These are phyloP conservation scores for Daedaleopsis nitida DNA, from an alignment of 768 basidiomycete genomes.

Conservation along the genomic window DNA sequence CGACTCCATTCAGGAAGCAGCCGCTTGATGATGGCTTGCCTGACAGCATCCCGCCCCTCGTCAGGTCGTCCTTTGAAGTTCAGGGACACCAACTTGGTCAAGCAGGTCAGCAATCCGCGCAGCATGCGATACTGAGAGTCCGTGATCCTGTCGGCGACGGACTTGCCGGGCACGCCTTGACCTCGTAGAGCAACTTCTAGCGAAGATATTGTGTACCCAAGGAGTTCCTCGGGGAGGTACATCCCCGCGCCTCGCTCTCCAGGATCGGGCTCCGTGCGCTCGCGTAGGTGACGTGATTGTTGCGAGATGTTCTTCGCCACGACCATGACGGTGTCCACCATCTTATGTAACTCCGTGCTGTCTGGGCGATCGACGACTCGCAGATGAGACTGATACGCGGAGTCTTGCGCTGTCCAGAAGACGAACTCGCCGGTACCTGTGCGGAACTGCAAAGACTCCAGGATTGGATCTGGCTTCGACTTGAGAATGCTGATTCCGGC, in stretches of 20 bases:
- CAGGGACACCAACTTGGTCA: constrained; percentile 64
- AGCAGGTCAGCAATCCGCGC: constrained; percentile 69
- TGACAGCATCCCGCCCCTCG: constrained; percentile 74
- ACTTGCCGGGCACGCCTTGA: constrained; percentile 44
- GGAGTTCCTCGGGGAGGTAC: constrained; percentile 89
- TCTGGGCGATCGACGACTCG: constrained; percentile 54
- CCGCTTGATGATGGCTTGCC: constrained; percentile 87
- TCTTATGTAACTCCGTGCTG: constrained; percentile 65
- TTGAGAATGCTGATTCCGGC: constrained; percentile 90
- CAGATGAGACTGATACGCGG: constrained; percentile 60
- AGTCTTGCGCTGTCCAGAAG: constrained; percentile 86
- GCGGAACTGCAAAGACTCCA: constrained; percentile 74
- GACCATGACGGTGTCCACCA: constrained; percentile 85
- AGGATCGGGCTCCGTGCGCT: constrained; percentile 68
- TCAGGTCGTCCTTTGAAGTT: constrained; percentile 73
- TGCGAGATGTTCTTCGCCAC: constrained; percentile 79
- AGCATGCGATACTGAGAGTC: constrained; percentile 80
- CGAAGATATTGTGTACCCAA: constrained; percentile 83
- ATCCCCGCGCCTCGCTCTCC: constrained; percentile 82
- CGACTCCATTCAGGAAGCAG: constrained; percentile 91
- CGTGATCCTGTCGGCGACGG: constrained; percentile 73
- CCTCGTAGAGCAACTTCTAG: constrained; percentile 85
- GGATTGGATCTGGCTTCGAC: constrained; percentile 69
- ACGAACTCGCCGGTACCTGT: constrained; percentile 88
- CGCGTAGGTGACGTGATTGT: constrained; percentile 82